These are phyloP conservation scores for Eragrostis curvula DNA, from an alignment of 176 grass and related monocot genomes.

Conservation along the genomic window DNA sequence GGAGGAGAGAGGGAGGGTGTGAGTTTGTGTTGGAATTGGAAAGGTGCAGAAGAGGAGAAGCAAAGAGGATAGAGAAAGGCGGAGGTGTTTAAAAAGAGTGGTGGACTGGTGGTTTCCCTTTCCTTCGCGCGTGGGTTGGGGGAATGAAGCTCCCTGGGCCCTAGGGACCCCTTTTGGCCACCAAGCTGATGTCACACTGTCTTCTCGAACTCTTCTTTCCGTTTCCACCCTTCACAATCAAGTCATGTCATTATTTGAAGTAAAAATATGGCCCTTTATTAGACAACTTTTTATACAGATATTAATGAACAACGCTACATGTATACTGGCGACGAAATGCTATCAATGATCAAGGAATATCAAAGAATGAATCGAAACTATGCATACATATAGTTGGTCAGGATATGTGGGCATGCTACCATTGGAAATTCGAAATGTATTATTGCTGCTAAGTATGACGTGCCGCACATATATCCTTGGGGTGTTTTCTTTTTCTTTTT, in stretches of 20 bases:
- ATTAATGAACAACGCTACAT: neutral
- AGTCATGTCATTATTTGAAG: neutral
- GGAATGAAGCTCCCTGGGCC: constrained; percentile 48
- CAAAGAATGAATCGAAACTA: neutral
- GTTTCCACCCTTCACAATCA: constrained; percentile 20
- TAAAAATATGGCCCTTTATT: neutral
- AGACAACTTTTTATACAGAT: neutral
- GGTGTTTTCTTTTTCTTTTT: no score
- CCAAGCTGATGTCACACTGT: constrained; percentile 45
- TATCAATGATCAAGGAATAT: neutral
- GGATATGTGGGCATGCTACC: neutral
- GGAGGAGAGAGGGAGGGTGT: neutral
- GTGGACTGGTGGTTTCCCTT: neutral
- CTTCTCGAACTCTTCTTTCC: constrained; percentile 6
- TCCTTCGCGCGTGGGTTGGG: constrained; percentile 55
- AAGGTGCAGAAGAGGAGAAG: constrained; percentile 12
- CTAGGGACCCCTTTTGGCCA: constrained; percentile 29
- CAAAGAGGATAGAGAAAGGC: constrained; percentile 19
- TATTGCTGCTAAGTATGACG: neutral
- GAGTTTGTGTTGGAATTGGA: constrained; percentile 19
- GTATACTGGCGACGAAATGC: neutral
- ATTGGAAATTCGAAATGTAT: neutral
- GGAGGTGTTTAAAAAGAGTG: constrained; percentile 24
- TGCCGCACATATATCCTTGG: neutral
- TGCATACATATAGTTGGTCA: neutral